Base-by-base conservation (phyloP, 306 rosid genomes). In the Lupinus albus region DNA sequence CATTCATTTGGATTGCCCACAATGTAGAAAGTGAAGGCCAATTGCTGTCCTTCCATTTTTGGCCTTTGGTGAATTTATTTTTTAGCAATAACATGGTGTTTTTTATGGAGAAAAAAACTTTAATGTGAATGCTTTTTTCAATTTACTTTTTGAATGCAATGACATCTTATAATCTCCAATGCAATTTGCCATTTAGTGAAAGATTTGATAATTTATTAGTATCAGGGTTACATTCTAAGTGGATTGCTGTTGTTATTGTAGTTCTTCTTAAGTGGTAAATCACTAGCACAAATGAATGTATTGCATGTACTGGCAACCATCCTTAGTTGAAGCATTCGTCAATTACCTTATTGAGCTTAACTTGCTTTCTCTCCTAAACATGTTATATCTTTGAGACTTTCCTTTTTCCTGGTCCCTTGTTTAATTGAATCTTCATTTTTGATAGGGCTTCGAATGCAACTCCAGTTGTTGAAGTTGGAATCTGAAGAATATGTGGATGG, bases 401-500 rank as follows among this genome's bases (percentile, higher is more conserved):
- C 17, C 46, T 1, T 17, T 55, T 76, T 60, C 46, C 30, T 25
- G 30, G 2, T 25, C 4, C 30, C 30, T 41, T 66, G 61, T 55
- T 55, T 46, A 70, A 11, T 61, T 42, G 16, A 48, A 12, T 30
- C 10, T 57, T 39, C 20, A 36, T 46, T 80, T 51, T 58, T 76
- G 32, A 21, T 71, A 94, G 99, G 95, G 65, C 99, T 94, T 67
- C 86, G 96, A 66, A 82, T 86, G 91, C 99, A 94, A 82, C 97
- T 94, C 83, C 83, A 90, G 84, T 75, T 90, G 82, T 91, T 94
- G 67, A 94, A 86, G 88, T 70, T 70, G 73, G 99, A 84, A 81
- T 85, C 95, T 12, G 90, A 90, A 55, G 83, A 84, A 9, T 81
- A 79, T 38, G 83, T 64, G 32, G 96, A 87, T 74, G 94, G 89